phyloP scores from a whole-genome alignment of 1,284 basidiomycete species.

The Microbotryomycetes sp. region DNA sequence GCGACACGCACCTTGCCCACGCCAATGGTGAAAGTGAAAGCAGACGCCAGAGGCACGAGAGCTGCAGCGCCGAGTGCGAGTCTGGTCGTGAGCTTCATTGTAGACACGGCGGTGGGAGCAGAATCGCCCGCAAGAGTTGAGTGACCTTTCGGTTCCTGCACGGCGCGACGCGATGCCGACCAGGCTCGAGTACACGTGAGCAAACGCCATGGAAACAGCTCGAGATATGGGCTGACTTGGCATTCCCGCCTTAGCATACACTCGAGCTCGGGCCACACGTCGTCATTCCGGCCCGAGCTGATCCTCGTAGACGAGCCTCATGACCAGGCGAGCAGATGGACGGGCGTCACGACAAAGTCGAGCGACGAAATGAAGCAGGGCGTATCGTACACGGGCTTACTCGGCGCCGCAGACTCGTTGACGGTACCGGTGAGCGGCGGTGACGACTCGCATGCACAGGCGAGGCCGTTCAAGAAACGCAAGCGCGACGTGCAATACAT shows the following conservation, averaged over 20 bases:
- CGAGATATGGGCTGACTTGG: not conserved
- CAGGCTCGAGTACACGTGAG: conserved; percentile 11
- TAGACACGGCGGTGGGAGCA: too few species aligned
- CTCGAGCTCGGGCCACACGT: conserved; percentile 35
- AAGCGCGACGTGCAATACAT: conserved; percentile 38
- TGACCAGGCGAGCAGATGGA: conserved; percentile 36
- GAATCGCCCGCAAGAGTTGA: too few species aligned
- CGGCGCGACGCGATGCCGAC: not conserved
- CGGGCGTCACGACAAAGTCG: conserved; percentile 10
- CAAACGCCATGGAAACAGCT: not conserved
- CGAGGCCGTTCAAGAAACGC: conserved; percentile 1
- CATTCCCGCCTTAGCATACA: conserved; percentile 13
- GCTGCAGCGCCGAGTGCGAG: not conserved
- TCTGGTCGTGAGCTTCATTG: not conserved
- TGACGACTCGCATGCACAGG: not conserved
- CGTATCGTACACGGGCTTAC: not conserved
- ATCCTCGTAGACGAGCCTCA: conserved; percentile 34
- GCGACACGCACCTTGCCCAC: not conserved
- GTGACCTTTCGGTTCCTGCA: not conserved
- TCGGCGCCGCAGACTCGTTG: not conserved
- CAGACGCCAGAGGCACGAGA: not conserved
- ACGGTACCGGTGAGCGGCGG: not conserved
- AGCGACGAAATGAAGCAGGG: conserved; percentile 10
- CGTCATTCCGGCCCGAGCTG: conserved; percentile 36
- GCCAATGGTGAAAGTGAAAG: not conserved